Conservation (phyloP, 225 moss, liverwort and hornwort species). For the Neckera pumila region DNA sequence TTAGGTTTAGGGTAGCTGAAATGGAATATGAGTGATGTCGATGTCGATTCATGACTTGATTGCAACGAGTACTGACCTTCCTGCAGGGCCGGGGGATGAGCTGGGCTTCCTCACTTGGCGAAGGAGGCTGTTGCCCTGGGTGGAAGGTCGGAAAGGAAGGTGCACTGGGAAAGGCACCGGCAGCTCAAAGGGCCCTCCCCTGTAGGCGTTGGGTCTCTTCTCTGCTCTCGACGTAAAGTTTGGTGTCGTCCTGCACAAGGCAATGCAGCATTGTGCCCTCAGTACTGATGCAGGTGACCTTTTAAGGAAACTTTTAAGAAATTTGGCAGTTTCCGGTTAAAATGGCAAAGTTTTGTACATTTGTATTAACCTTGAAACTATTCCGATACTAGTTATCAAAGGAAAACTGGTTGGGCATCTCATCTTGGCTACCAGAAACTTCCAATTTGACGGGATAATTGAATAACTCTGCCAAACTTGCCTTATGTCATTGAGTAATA, state of each 20-base stretch:
- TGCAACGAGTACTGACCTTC: constrained; percentile 8
- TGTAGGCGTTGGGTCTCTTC: constrained; percentile 21
- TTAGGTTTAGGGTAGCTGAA: no score
- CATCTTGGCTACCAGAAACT: background rate
- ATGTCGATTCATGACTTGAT: background rate
- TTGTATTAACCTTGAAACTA: background rate
- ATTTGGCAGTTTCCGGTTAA: background rate
- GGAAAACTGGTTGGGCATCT: background rate
- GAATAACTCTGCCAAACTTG: background rate
- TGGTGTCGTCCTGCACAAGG: constrained; percentile 25
- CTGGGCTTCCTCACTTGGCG: constrained; percentile 11
- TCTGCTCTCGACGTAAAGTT: constrained; percentile 11
- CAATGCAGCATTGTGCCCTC: background rate
- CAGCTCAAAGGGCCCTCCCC: constrained; percentile 14
- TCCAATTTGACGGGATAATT: background rate
- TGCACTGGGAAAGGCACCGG: constrained; percentile 27
- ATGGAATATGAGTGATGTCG: background rate
- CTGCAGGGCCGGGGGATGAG: background rate
- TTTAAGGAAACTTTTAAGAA: background rate
- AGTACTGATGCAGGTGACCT: background rate
- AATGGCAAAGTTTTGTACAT: no score
- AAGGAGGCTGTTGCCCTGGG: constrained; percentile 3
- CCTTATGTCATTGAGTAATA: background rate
- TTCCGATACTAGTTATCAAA: background rate
- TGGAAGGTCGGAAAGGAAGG: constrained; percentile 27